A percentile compares a stretch with the other conserved stretches of the same genome.
phyloP scores from a whole-genome alignment of 169 alveolate genomes.

The Plasmodium vivax region DNA sequence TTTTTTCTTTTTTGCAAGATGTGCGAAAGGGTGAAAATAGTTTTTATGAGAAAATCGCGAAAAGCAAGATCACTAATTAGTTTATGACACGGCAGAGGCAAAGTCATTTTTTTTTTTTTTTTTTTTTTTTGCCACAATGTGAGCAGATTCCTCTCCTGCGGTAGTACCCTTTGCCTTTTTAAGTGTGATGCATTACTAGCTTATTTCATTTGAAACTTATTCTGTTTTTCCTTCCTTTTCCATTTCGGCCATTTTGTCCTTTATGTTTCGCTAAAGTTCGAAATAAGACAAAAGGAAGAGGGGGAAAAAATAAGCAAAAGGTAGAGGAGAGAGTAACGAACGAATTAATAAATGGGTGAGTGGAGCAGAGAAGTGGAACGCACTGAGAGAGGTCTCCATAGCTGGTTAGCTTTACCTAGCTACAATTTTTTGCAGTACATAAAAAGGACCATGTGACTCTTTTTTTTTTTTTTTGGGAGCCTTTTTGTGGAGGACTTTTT shows the following conservation, averaged over 20 bases:
- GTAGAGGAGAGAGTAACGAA: neutral
- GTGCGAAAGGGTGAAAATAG: neutral
- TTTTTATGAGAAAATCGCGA: neutral
- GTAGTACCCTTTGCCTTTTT: neutral
- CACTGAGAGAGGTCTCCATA: neutral
- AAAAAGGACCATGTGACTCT: conserved; percentile 1
- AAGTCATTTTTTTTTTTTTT: neutral
- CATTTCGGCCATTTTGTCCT: neutral
- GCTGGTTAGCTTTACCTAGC: neutral
- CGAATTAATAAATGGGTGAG: neutral
- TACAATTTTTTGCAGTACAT: neutral
- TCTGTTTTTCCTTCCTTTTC: neutral
- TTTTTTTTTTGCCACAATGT: neutral
- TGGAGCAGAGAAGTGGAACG: neutral
- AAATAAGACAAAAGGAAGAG: neutral
- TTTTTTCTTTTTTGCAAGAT: neutral
- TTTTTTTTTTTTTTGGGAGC: neutral
- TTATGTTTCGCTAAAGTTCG: neutral
- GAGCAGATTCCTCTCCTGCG: neutral
- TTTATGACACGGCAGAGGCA: neutral
- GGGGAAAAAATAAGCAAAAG: neutral
- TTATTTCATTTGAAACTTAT: neutral
- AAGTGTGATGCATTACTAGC: neutral
- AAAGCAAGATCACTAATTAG: neutral
- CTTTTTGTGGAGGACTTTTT: neutral